A percentile compares a stretch with the other conserved stretches of the same genome.
Conservation (phyloP, 2,329 filamentous ascomycete genomes). For the Epichloe brachyelytri region DNA sequence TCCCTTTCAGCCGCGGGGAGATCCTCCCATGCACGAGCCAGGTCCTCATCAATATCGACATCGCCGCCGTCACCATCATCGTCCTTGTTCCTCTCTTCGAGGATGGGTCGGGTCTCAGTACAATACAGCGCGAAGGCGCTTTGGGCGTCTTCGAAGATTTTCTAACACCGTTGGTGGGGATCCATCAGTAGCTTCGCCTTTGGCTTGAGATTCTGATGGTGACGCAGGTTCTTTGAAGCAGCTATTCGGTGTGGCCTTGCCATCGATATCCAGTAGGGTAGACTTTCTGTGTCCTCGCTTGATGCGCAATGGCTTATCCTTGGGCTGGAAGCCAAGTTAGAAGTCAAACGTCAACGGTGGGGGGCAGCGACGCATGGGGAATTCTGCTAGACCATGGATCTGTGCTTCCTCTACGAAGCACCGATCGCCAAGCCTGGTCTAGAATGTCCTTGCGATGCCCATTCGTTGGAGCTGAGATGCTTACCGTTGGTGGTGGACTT, state of each 20-base stretch:
- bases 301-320: slow-evolving; percentile 63
- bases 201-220: slow-evolving; percentile 26
- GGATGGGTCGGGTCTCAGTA: slow-evolving; percentile 31
- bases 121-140: slow-evolving; percentile 44
- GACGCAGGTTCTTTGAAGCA: slow-evolving; percentile 33
- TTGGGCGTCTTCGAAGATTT: slow-evolving; percentile 29
- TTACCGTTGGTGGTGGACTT: slow-evolving; percentile 66
- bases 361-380: too few relatives aligned
- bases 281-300: slow-evolving; percentile 60
- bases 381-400: too few relatives aligned
- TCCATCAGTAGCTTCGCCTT: slow-evolving; percentile 8
- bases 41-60: slow-evolving; percentile 38
- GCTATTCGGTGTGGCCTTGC: slow-evolving; percentile 25
- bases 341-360: background rate
- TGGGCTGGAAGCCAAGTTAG: slow-evolving; percentile 42
- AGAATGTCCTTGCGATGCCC: too few relatives aligned
- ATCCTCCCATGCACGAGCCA: slow-evolving; percentile 41
- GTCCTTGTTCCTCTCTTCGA: slow-evolving; percentile 33
- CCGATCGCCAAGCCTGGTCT: too few relatives aligned
- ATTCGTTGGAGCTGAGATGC: slow-evolving; percentile 11
- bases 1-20: slow-evolving; percentile 36
- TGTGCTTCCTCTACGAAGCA: too few relatives aligned
- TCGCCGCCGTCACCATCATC: slow-evolving; percentile 14
- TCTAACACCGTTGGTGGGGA: slow-evolving; percentile 26
- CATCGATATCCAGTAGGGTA: slow-evolving; percentile 32